These are phyloP conservation scores for Zygoascus bituminiphila DNA, from an alignment of 805 yeast species.

Conservation along the genomic window DNA sequence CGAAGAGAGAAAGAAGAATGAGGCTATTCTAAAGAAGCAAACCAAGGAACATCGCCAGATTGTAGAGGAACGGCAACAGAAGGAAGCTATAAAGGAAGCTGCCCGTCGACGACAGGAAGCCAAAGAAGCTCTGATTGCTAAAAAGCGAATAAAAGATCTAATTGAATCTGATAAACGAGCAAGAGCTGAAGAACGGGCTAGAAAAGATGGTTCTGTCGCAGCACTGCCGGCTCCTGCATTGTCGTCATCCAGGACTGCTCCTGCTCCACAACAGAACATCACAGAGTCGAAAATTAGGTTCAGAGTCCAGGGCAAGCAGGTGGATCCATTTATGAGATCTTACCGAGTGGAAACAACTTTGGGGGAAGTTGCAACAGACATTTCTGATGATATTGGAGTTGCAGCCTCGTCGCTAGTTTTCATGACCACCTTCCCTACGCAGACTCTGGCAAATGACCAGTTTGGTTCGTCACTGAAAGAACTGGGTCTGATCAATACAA, in stretches of 20 bases:
- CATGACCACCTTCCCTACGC: constrained; percentile 27
- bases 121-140: constrained; percentile 25
- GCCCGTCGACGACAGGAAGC: constrained; percentile 25
- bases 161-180: constrained; percentile 31
- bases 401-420: constrained; percentile 18
- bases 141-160: constrained; percentile 24
- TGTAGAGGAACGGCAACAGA: constrained; percentile 25
- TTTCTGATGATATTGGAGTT: constrained; percentile 19
- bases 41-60: constrained; percentile 22
- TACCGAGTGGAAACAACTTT: constrained; percentile 23
- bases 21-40: constrained; percentile 23
- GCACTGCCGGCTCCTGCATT: constrained; percentile 7
- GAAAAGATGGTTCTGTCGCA: constrained; percentile 10
- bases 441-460: constrained; percentile 17
- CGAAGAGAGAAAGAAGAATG: constrained; percentile 24
- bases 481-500: constrained; percentile 27
- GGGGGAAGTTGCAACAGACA: constrained; percentile 22
- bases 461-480: constrained; percentile 23
- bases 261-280: constrained; percentile 4
- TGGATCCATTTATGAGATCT: constrained; percentile 21
- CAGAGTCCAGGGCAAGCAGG: constrained; percentile 15
- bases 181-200: constrained; percentile 12
- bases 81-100: constrained; percentile 27
- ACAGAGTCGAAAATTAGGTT: constrained; percentile 22
- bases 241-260: constrained; percentile 10